Evolutionary conservation across 371 early-diverging fungal species (phyloP), one percentile per base, ranked within the genome.

Genomic region (Syncephalastrum contaminatum): DNA sequence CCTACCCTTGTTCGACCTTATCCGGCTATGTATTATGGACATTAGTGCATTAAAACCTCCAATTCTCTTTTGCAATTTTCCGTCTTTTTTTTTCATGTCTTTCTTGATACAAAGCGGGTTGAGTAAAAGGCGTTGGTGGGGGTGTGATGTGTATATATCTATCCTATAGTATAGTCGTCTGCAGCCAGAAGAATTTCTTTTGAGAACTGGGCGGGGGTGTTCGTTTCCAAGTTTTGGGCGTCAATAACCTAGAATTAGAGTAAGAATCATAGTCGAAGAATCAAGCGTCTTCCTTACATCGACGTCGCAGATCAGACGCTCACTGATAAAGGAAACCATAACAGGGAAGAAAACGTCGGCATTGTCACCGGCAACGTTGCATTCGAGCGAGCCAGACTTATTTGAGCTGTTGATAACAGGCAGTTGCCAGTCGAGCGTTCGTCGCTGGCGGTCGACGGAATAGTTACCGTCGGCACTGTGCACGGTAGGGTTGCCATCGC

Each of bases 341-440:
- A 96, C 94, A 3, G 98, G 98, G 92, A 93, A 97, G 77, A 93
- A 93, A 2, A 70, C 84, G 43, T 84, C 85, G 13, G 86, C 84
- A 59, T 96, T 89, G 51, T 91, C 90, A 21, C 89, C 88, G 18
- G 81, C 73, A 16, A 93, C 86, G 50, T 73, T 86, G 73, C 96
- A 98, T 60, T 96, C 96, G 47, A 98, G 72, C 14, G 84, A 81
- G 24, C 96, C 96, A 20, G 85, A 83, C 46, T 78, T 75, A 69
- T 89, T 90, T 52, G 81, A 76, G 30, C 77, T 66, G 59, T 91
- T 89, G 53, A 98, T 89, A 14, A 86, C 67, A 16, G 94, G 89
- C 10, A 98, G 65, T 61, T 90, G 87, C 98, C 98, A 98, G 44
- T 91, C 86, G 51, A 98, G 75, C 4, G 75, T 71, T 43, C 85